Percentiles rank a stretch among this genome's conserved stretches.
Conservation (phyloP, 2,329 filamentous ascomycete species). For the Aspergillus jensenii region DNA sequence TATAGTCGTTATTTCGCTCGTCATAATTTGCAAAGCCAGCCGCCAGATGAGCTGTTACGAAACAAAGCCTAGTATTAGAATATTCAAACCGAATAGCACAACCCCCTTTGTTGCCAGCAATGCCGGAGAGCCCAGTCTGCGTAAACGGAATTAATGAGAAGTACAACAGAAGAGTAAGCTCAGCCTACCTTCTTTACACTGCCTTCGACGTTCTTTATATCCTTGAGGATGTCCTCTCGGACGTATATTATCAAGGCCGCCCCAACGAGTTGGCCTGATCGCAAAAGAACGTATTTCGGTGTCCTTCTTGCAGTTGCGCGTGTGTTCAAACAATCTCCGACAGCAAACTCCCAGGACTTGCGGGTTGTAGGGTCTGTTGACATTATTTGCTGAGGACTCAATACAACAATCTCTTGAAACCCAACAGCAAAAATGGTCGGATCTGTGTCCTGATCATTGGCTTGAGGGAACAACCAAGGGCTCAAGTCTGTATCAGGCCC, state of each 20-base stretch:
- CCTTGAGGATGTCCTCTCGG: constrained; percentile 69
- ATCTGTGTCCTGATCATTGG: constrained; percentile 57
- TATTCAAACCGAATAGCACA: constrained; percentile 96
- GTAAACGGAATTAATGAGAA: neutral
- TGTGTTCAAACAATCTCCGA: constrained; percentile 73
- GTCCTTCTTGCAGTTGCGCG: constrained; percentile 64
- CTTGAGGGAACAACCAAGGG: constrained; percentile 73
- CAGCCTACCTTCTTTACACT: constrained; percentile 75
- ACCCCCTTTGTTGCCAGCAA: constrained; percentile 97
- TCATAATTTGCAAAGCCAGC: constrained; percentile 97
- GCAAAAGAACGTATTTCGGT: constrained; percentile 82
- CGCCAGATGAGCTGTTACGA: constrained; percentile 93
- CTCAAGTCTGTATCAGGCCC: constrained; percentile 78
- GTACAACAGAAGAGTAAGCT: constrained; percentile 29
- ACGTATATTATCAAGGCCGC: constrained; percentile 92
- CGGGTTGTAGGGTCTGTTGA: constrained; percentile 89
- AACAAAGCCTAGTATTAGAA: constrained; percentile 87
- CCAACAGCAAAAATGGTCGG: constrained; percentile 88
- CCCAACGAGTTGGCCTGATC: constrained; percentile 91
- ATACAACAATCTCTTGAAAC: constrained; percentile 97
- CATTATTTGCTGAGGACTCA: constrained; percentile 98
- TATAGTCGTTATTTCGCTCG: constrained; percentile 90
- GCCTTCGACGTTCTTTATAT: constrained; percentile 96
- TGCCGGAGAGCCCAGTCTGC: constrained; percentile 84
- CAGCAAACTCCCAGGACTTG: constrained; percentile 80